Evolutionary conservation across 164 flowering plant genomes (phyloP), one percentile per base, ranked within the genome.

Genomic region (Magnolia officinalis): DNA sequence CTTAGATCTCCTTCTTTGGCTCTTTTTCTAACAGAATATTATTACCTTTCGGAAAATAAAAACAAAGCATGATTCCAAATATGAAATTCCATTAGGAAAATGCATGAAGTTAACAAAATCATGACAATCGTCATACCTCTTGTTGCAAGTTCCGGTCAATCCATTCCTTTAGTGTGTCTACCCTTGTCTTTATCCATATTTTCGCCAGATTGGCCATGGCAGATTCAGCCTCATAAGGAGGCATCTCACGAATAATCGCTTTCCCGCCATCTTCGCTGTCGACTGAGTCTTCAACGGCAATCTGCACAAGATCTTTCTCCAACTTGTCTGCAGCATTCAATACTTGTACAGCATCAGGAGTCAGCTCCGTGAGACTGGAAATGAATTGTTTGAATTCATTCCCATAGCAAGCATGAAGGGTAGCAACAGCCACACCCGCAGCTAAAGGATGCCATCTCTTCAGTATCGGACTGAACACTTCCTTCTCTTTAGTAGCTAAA

Each of bases 201-300:
- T 85, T 89, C 21, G 89, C 94, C 75, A 94, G 81, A 81, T 85
- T 82, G 49, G 82, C 83, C 66, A 96, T 86, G n/a, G 83, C 83
- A 75, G 89, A 76, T 81, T 94, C 96, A 78, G 92, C 92, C 78
- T 96, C 99, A 80, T 84, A 96, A 78, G 99, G 98, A 75, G 87
- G 89, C 96, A 96, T 94, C 86, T 94, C 97, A 50, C 84, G 84
- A 67, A 96, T 92, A 72, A 94, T 87, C 50, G 93, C 86, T 83
- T 91, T 96, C 24, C 99, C 99, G 77, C 97, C 96, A 85, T 96
- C 99, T 14, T 96, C 99, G 79, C 99, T 94, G 55, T 94, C 93
- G 37, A 87, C 96, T 13, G 99, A 80, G 82, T 96, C 98, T 82
- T 89, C 92, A 63, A 96, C 98, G 8, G 97, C 99, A 79, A 94